Conservation (phyloP, 495 filamentous ascomycete genomes). For the Daldinia bambusicola region DNA sequence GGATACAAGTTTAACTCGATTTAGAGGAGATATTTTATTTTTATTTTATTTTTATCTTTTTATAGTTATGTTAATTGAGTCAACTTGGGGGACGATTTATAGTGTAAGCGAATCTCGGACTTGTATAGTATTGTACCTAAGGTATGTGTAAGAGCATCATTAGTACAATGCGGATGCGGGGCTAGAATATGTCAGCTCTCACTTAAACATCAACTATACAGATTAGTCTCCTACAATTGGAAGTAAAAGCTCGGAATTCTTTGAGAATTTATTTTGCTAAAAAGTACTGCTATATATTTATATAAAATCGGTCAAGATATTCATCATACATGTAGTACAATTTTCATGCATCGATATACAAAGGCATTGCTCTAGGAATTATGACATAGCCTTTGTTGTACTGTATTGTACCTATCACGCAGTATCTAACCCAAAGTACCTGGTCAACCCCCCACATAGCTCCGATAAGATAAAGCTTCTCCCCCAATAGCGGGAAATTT, state of each 20-base stretch:
- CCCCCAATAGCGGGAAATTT: conserved; percentile 20
- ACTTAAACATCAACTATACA: not conserved
- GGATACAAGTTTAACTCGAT: not conserved
- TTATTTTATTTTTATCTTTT: too few species aligned
- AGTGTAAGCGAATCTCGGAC: conserved; percentile 12
- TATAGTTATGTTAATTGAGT: too few species aligned
- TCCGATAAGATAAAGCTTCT: conserved; percentile 45
- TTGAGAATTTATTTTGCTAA: not conserved
- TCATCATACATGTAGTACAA: too few species aligned
- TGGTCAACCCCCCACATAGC: not conserved
- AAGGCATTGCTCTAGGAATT: not conserved
- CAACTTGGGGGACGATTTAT: not conserved
- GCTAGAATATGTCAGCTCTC: not conserved
- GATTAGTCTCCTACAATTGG: not conserved
- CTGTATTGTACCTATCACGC: too few species aligned
- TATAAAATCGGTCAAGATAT: too few species aligned
- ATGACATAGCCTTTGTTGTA: not conserved
- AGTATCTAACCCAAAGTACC: too few species aligned
- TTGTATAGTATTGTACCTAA: not conserved
- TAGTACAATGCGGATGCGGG: conserved; percentile 29
- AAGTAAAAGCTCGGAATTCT: not conserved
- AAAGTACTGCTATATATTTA: too few species aligned
- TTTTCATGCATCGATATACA: not conserved
- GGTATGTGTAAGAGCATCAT: conserved; percentile 21
- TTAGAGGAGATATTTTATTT: not conserved